phyloP scores from a whole-genome alignment of 257 asterid species.

The Jacaranda copaia region DNA sequence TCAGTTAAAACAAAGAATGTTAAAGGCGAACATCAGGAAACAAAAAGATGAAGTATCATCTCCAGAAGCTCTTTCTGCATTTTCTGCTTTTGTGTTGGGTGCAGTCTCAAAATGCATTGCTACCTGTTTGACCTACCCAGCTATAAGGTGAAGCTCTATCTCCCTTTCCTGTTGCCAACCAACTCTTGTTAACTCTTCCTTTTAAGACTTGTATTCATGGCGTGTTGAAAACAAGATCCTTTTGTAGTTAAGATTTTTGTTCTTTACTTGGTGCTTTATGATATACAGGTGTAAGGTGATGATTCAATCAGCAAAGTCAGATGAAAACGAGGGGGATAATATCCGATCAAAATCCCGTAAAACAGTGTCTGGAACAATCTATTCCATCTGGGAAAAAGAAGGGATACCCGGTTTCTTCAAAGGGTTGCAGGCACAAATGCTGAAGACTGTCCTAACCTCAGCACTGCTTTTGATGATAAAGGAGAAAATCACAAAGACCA shows the following conservation, averaged over 20 bases:
- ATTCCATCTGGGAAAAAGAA: slow-evolving; percentile 77
- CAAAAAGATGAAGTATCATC: slow-evolving; percentile 47
- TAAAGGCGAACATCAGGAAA: slow-evolving; percentile 53
- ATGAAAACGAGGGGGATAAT: slow-evolving; percentile 52
- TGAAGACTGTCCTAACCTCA: slow-evolving; percentile 85
- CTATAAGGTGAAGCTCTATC: slow-evolving; percentile 63
- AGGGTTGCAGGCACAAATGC: slow-evolving; percentile 87
- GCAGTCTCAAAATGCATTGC: slow-evolving; percentile 89
- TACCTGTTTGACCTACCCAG: slow-evolving; percentile 84
- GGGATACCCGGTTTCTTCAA: slow-evolving; percentile 83
- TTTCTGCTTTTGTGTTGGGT: slow-evolving; percentile 78
- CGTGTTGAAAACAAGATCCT: neutral
- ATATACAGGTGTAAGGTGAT: slow-evolving; percentile 87
- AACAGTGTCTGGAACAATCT: slow-evolving; percentile 63
- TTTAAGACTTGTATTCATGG: neutral
- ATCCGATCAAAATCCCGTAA: slow-evolving; percentile 50
- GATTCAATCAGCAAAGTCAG: slow-evolving; percentile 82
- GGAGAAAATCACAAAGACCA: slow-evolving; percentile 81
- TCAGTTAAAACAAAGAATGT: slow-evolving; percentile 73
- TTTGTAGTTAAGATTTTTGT: neutral
- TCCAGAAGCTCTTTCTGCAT: slow-evolving; percentile 80
- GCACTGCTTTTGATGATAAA: slow-evolving; percentile 90
- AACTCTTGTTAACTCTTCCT: neutral
- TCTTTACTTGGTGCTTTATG: slow-evolving; percentile 10
- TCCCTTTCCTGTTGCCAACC: slow-evolving; percentile 6